Percentiles rank a stretch among this genome's conserved stretches.
Evolutionary conservation across 495 filamentous ascomycete species (phyloP).

Genomic region (Aspergillus coremiiformis): DNA sequence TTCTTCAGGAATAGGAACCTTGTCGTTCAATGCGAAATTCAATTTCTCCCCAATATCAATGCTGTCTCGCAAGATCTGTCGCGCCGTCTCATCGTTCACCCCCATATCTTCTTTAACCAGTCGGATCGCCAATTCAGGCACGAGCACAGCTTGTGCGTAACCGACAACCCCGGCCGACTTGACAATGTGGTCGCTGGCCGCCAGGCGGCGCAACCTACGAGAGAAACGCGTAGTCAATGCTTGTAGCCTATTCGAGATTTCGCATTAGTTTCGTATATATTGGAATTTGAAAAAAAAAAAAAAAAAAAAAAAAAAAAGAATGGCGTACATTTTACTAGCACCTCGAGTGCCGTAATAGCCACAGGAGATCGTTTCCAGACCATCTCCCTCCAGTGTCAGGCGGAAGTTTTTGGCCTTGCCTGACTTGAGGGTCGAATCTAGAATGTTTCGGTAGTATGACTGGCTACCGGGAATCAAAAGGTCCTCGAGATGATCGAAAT

Average conservation of each 20-base stretch:
- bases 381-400: conserved; percentile 36
- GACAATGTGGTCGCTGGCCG: conserved; percentile 60
- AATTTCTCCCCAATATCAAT: conserved; percentile 68
- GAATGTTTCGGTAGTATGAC: conserved; percentile 56
- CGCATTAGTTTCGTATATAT: background rate
- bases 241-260: conserved; percentile 40
- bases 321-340: conserved; percentile 55
- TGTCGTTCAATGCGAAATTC: conserved; percentile 57
- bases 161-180: conserved; percentile 59
- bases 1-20: conserved; percentile 39
- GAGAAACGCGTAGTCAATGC: conserved; percentile 57
- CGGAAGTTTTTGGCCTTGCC: conserved; percentile 56
- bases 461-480: conserved; percentile 49
- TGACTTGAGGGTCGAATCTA: conserved; percentile 50
- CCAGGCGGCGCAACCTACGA: conserved; percentile 52
- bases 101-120: conserved; percentile 84
- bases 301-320: too few species aligned
- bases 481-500: conserved; percentile 46
- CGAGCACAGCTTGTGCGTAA: conserved; percentile 79
- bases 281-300: too few species aligned
- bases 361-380: conserved; percentile 43
- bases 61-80: conserved; percentile 65
- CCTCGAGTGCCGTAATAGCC: conserved; percentile 90
- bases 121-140: conserved; percentile 70
- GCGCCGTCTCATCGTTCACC: conserved; percentile 55